phyloP scores from a whole-genome alignment of 352 stramenopile genomes.

The Phytophthora chlamydospora region DNA sequence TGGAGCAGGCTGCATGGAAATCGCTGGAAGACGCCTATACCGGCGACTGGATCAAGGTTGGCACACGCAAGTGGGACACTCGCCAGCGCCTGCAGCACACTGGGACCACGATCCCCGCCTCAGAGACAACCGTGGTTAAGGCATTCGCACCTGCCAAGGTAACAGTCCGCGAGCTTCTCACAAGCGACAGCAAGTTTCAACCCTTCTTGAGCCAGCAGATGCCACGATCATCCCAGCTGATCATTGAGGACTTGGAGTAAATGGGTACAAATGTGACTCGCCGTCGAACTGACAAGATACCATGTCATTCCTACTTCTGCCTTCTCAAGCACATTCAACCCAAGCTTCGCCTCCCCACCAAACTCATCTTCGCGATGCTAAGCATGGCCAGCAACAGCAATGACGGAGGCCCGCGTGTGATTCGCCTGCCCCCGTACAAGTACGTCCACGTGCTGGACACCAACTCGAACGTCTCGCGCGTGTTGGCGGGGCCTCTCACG shows the following conservation, averaged over 20 bases:
- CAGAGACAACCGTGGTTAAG: constrained; percentile 18
- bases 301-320: constrained; percentile 20
- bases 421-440: constrained; percentile 81
- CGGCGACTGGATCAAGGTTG: constrained; percentile 30
- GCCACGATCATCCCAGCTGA: constrained; percentile 23
- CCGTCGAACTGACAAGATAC: constrained; percentile 20
- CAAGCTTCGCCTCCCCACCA: constrained; percentile 3
- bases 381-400: constrained; percentile 27
- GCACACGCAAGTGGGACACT: constrained; percentile 31
- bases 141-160: constrained; percentile 18
- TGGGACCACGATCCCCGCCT: background rate
- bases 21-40: constrained; percentile 3
- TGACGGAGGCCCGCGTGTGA: constrained; percentile 64
- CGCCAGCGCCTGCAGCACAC: constrained; percentile 13
- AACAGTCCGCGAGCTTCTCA: constrained; percentile 36
- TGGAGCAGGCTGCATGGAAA: constrained; percentile 4
- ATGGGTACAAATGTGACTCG: constrained; percentile 16
- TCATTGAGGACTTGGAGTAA: constrained; percentile 43
- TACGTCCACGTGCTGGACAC: constrained; percentile 87
- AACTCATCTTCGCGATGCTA: constrained; percentile 4
- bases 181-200: constrained; percentile 38
- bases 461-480: constrained; percentile 84
- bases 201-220: constrained; percentile 28
- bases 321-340: constrained; percentile 15
- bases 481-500: constrained; percentile 75